Conservation (phyloP, 129 eudicot genomes). For the Glebionis coronaria region DNA sequence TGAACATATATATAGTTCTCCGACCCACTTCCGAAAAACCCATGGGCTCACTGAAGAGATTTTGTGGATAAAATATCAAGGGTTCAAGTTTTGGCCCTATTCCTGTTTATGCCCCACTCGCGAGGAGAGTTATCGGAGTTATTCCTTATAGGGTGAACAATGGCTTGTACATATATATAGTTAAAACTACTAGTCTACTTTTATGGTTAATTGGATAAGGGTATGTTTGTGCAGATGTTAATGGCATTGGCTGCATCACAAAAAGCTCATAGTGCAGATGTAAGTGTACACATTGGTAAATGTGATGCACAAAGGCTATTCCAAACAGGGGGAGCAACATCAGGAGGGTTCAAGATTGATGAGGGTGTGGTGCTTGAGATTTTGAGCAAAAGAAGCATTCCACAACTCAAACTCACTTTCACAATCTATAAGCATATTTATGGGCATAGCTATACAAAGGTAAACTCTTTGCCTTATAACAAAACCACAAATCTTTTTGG, state of each 20-base stretch:
- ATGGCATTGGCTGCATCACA: slow-evolving; percentile 84
- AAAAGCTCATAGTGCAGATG: slow-evolving; percentile 62
- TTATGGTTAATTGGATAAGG: slow-evolving; percentile 23
- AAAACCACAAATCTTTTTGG: too few relatives aligned
- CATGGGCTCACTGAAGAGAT: too few relatives aligned
- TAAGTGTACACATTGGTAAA: slow-evolving; percentile 71
- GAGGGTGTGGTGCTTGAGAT: slow-evolving; percentile 79
- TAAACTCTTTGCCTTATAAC: slow-evolving; percentile 22
- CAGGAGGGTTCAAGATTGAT: slow-evolving; percentile 43
- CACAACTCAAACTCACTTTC: slow-evolving; percentile 61
- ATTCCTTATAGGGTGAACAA: too few relatives aligned
- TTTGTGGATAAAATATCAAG: too few relatives aligned
- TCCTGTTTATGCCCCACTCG: too few relatives aligned
- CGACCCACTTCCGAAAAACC: too few relatives aligned
- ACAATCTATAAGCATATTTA: slow-evolving; percentile 64
- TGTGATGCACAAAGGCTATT: slow-evolving; percentile 80
- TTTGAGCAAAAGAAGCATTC: slow-evolving; percentile 71
- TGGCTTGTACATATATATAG: too few relatives aligned
- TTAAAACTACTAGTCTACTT: slow-evolving; percentile 7
- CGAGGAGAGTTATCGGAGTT: too few relatives aligned
- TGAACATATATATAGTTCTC: slow-evolving; percentile 5
- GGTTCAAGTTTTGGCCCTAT: too few relatives aligned
- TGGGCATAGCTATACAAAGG: slow-evolving; percentile 72
- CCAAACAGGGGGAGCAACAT: slow-evolving; percentile 65
- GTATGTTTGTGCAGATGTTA: slow-evolving; percentile 39